Evolutionary conservation across 768 basidiomycete species (phyloP), one percentile per base, ranked within the genome.

Genomic region (Phaeotremella fagi): DNA sequence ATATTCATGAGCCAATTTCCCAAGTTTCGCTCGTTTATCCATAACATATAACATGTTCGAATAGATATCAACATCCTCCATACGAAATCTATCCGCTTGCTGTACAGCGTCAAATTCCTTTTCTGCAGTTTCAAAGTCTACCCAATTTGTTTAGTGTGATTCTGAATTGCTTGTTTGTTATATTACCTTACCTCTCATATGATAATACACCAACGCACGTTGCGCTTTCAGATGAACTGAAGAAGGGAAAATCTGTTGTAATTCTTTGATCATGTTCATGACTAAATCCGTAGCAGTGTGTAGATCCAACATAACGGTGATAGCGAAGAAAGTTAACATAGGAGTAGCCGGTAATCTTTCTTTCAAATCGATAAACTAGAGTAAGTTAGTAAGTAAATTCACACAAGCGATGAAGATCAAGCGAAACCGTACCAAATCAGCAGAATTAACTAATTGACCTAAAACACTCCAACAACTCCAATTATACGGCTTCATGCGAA

Each of bases 41-140:
- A 88, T 89, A 2, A 98, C 91, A 74, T 97, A 98, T 36, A 98
- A 80, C 68, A 98, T 95, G 70, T 98, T 95, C 51, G 91, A 94
- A 73, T 87, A 91, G 31, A 95, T 83, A 66, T 98, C 95, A 52
- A 98, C 86, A 65, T 95, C 88, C 60, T 99, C 95, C 52, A 95
- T 82, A 23, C 91, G 82, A 74, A 84, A 85, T 7, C 92, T 94
- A 70, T 97, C 91, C 29, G 85, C 69, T 2, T 78, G 75, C 28
- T 88, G 81, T 28, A 98, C 87, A 60, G 81, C 80, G 63, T 90
- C 86, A 71, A 97, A 99, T 64, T 90, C 84, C 26, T 75, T 76
- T 70, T 88, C 87, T 2, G 95, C 90, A 51, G 84, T 83, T 49
- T 84, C 82, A 73, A 90, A 95, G 68, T 97, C 95, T 98, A 59